Evolutionary conservation across 441 rosid species (phyloP).

Genomic region (Omphalea diandra): DNA sequence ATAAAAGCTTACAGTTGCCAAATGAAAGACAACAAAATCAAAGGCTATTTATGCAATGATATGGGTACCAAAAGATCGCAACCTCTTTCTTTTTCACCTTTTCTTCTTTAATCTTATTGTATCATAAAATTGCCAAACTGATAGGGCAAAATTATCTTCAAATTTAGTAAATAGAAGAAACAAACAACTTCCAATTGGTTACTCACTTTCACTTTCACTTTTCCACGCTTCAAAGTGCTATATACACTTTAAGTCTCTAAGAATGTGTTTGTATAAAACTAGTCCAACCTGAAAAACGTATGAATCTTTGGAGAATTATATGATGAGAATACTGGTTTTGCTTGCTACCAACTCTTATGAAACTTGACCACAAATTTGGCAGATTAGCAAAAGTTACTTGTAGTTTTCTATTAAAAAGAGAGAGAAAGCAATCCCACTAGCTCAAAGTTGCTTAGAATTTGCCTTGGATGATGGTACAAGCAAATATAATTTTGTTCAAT

Average conservation of each 20-base stretch:
- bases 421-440: neutral
- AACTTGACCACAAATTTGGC: constrained; percentile 1
- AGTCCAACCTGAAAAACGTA: no score
- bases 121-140: neutral
- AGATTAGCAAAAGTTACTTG: neutral
- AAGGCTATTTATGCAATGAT: neutral
- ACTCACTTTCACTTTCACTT: neutral
- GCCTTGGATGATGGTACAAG: constrained; percentile 15
- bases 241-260: neutral
- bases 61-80: neutral
- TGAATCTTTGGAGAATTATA: neutral
- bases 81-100: neutral
- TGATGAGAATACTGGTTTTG: neutral
- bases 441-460: neutral
- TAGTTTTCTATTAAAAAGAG: neutral
- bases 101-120: neutral
- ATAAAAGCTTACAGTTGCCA: no score
- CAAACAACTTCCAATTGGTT: constrained; percentile 5
- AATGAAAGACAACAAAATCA: no score
- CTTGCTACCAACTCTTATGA: neutral
- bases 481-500: constrained; percentile 11
- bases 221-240: neutral
- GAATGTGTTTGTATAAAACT: neutral
- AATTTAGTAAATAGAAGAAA: neutral
- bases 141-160: neutral